A percentile compares a stretch with the other conserved stretches of the same genome.
Evolutionary conservation across 169 alveolate genomes (phyloP).

Genomic region (Eimeria falciformis): DNA sequence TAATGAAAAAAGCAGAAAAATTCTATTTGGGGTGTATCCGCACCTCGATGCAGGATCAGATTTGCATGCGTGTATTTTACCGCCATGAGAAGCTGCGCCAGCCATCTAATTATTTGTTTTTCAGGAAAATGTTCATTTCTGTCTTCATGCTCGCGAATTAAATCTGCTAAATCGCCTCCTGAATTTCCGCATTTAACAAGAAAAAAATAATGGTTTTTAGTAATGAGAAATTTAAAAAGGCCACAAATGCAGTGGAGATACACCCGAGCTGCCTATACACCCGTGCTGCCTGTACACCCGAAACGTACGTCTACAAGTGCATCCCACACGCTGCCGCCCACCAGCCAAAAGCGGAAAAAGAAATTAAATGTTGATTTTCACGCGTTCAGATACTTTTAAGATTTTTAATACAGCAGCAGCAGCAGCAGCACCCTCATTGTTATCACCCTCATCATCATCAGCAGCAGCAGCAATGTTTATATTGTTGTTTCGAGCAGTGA

Average conservation of each 20-base stretch:
- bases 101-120: conserved; percentile 87
- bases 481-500: neutral
- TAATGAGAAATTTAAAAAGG: no score
- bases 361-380: no score
- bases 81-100: conserved; percentile 89
- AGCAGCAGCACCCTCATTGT: neutral
- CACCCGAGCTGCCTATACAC: no score
- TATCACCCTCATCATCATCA: neutral
- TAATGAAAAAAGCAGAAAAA: no score
- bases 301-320: no score
- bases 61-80: conserved; percentile 88
- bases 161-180: conserved; percentile 74
- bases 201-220: no score
- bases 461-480: neutral
- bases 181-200: neutral
- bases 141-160: conserved; percentile 23
- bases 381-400: no score
- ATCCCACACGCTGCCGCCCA: no score
- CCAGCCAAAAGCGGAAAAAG: no score
- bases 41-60: conserved; percentile 93
- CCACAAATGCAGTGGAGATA: no score
- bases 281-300: no score
- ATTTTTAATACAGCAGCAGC: neutral
- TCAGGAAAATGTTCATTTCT: conserved; percentile 81
- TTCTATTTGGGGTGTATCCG: no score